Percentiles rank a stretch among this genome's conserved stretches.
Evolutionary conservation across 2,329 filamentous ascomycete genomes (phyloP).

Genomic region (Lizonia empirigonia): DNA sequence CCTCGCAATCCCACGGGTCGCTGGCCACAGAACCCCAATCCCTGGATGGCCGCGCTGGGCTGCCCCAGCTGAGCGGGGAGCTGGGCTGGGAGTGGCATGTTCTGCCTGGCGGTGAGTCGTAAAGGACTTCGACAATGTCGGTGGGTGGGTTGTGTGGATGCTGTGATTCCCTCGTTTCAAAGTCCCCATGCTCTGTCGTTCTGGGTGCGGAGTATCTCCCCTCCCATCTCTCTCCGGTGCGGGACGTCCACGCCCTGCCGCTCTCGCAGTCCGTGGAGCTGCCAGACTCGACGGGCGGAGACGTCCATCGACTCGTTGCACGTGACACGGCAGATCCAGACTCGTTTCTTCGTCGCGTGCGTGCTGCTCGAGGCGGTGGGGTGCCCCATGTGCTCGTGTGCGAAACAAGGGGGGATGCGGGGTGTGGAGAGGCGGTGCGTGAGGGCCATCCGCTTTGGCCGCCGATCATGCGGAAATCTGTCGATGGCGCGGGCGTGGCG

Average conservation of each 20-base stretch:
- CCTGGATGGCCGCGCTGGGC: too few relatives aligned
- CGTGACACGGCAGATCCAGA: not conserved
- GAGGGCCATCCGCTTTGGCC: conserved; percentile 22
- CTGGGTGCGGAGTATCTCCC: too few relatives aligned
- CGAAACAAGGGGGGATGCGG: not conserved
- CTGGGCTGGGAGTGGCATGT: too few relatives aligned
- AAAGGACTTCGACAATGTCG: too few relatives aligned
- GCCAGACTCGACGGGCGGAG: not conserved
- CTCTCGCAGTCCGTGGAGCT: not conserved
- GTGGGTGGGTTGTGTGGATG: too few relatives aligned
- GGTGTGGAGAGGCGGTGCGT: not conserved
- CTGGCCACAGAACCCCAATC: conserved; percentile 1
- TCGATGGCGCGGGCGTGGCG: conserved; percentile 18
- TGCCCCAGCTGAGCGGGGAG: too few relatives aligned
- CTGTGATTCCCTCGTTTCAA: too few relatives aligned
- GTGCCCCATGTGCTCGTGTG: conserved; percentile 6
- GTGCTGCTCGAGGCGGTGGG: not conserved
- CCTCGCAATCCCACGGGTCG: not conserved
- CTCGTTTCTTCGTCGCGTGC: not conserved
- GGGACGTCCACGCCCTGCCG: too few relatives aligned
- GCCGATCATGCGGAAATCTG: conserved; percentile 32
- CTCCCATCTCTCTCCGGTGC: too few relatives aligned
- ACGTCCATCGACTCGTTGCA: too few relatives aligned
- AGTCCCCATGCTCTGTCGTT: too few relatives aligned
- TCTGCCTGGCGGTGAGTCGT: too few relatives aligned